Conservation (phyloP, 148 eudicot genomes). For the Dysphania ambrosioides region DNA sequence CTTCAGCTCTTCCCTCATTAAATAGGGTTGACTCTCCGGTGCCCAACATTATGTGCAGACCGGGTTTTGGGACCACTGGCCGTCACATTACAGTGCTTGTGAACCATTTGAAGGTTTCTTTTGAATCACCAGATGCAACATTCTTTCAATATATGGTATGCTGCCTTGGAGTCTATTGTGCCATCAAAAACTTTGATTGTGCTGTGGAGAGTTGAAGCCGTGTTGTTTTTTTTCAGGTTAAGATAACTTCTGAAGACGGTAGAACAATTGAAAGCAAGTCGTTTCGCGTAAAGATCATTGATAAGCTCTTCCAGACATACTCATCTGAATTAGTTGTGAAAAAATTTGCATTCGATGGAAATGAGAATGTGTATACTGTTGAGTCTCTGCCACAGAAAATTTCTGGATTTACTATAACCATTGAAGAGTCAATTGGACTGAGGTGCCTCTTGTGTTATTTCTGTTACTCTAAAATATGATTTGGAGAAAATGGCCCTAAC, state of each 20-base stretch:
- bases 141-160: conserved; percentile 76
- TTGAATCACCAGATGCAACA: conserved; percentile 36
- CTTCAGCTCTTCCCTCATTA: conserved; percentile 37
- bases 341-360: conserved; percentile 66
- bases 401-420: conserved; percentile 46
- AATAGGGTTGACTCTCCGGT: conserved; percentile 36
- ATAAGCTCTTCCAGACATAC: conserved; percentile 48
- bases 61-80: conserved; percentile 68
- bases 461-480: neutral
- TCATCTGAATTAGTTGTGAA: conserved; percentile 51
- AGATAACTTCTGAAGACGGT: conserved; percentile 48
- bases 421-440: conserved; percentile 58
- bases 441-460: conserved; percentile 34
- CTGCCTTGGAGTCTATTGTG: neutral
- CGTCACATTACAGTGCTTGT: conserved; percentile 45
- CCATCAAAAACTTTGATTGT: neutral
- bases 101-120: conserved; percentile 70
- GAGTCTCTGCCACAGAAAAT: conserved; percentile 56
- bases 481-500: conserved; percentile 3
- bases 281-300: conserved; percentile 49
- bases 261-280: conserved; percentile 49
- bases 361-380: conserved; percentile 59
- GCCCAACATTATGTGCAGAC: conserved; percentile 54
- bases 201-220: conserved; percentile 1
- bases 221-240: conserved; percentile 50